Base-by-base conservation (phyloP, 768 basidiomycete species). In the Zangia roseola region DNA sequence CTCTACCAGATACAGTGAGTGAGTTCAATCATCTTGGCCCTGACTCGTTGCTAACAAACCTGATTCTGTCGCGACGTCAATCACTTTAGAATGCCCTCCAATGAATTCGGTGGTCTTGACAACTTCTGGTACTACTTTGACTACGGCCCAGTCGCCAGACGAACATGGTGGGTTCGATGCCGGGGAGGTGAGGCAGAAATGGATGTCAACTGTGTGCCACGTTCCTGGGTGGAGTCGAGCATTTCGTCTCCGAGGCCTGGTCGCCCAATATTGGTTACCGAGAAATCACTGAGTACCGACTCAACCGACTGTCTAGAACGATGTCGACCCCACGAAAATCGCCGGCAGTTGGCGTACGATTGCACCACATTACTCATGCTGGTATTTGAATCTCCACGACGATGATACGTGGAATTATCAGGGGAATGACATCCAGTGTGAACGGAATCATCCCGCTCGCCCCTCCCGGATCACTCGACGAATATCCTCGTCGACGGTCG, bases 361-460 rank as follows among this genome's bases (percentile, higher is more conserved):
- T 78, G 73, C 3, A 79, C 78, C 4, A 82, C 57, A 0, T 86
- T 87, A 57, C 75, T 81, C 0, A 71, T 69, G 59, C 83, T 87
- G 1, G 77, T 70, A 37, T 60, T 74, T 0, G 86, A 88, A 49
- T 86, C 84, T 45, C 73, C 77, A 16, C 81, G 74, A 23, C 79
- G 74, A 49, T 81, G 73, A 40, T 70, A 71, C 0, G 64, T 76
- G 51, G 75, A 81, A 63, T 79, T 80, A n/a, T n/a, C 6, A 88
- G 73, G 1, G 88, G 82, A 40, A 98, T 91, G 54, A 98, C 76
- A 51, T 91, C 88, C 33, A 95, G 74, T 70, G 98, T 99, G 76
- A 86, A 85, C 2, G 97, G 97, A 55, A 98, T 97, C 17, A 95
- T 99, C 23, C 97, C 93, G 5, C 90, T 92, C 14, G 94, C 97